phyloP scores from a whole-genome alignment of 2,329 filamentous ascomycete species.

The Helotiales sp. region DNA sequence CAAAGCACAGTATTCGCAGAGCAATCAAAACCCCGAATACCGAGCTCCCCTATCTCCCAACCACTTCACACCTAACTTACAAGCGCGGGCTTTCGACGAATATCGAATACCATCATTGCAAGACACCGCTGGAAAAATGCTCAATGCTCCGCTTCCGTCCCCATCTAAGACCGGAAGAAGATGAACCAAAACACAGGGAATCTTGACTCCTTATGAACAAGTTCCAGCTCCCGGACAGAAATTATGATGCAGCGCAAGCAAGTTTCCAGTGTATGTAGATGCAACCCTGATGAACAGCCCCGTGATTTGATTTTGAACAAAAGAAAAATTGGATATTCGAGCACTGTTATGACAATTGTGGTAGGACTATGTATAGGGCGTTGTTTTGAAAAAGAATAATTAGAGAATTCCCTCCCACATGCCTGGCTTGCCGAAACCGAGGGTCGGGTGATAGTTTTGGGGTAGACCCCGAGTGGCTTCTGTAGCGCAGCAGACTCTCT shows the following conservation, averaged over 20 bases:
- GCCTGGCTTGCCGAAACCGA: slow-evolving; percentile 55
- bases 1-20: background rate
- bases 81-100: background rate
- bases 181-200: background rate
- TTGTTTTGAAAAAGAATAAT: slow-evolving; percentile 52
- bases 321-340: slow-evolving; percentile 14
- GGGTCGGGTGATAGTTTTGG: slow-evolving; percentile 48
- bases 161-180: slow-evolving; percentile 5
- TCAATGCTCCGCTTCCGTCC: slow-evolving; percentile 3
- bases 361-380: slow-evolving; percentile 27
- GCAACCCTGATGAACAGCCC: slow-evolving; percentile 5
- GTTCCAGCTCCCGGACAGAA: no score
- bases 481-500: slow-evolving; percentile 66
- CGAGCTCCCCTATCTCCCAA: background rate
- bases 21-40: background rate
- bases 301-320: slow-evolving; percentile 15
- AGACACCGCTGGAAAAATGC: background rate
- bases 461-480: slow-evolving; percentile 53
- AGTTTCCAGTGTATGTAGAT: background rate
- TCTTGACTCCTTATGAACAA: background rate
- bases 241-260: background rate
- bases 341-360: slow-evolving; percentile 21
- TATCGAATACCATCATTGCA: background rate
- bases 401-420: slow-evolving; percentile 63
- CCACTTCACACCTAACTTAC: background rate